Conservation (phyloP, 805 yeast genomes). For the Sungouiozyma intestinalis region DNA sequence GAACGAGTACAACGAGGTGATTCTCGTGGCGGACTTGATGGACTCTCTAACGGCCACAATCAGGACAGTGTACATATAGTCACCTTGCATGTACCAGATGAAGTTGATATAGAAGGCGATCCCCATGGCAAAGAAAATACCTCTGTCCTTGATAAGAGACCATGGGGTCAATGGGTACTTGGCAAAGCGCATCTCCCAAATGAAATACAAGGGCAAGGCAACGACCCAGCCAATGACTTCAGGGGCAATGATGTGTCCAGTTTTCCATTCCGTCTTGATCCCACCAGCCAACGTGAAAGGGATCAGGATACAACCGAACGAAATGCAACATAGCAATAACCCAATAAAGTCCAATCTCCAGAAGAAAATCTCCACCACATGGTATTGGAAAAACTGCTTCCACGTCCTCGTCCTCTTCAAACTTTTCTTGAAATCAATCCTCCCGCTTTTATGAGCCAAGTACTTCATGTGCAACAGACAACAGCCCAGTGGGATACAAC, state of each 20-base stretch:
- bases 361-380: conserved; percentile 37
- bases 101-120: conserved; percentile 47
- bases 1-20: conserved; percentile 51
- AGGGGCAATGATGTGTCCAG: conserved; percentile 52
- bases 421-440: neutral
- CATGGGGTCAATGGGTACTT: conserved; percentile 48
- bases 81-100: conserved; percentile 57
- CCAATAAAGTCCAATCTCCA: conserved; percentile 59
- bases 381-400: conserved; percentile 51
- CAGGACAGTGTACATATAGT: conserved; percentile 52
- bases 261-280: conserved; percentile 38
- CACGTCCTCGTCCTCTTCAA: conserved; percentile 35
- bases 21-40: conserved; percentile 54
- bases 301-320: conserved; percentile 49
- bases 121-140: conserved; percentile 52
- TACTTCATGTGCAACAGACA: conserved; percentile 40
- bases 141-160: conserved; percentile 46
- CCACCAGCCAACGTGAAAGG: conserved; percentile 69
- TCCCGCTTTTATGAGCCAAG: conserved; percentile 26
- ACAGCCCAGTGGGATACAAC: conserved; percentile 37
- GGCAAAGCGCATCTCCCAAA: conserved; percentile 50
- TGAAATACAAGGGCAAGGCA: conserved; percentile 40
- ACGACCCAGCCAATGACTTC: conserved; percentile 44
- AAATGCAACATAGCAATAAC: conserved; percentile 40
- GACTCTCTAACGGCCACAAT: conserved; percentile 48